Evolutionary conservation across 805 yeast species (phyloP).

Genomic region (Metschnikowia cubensis): DNA sequence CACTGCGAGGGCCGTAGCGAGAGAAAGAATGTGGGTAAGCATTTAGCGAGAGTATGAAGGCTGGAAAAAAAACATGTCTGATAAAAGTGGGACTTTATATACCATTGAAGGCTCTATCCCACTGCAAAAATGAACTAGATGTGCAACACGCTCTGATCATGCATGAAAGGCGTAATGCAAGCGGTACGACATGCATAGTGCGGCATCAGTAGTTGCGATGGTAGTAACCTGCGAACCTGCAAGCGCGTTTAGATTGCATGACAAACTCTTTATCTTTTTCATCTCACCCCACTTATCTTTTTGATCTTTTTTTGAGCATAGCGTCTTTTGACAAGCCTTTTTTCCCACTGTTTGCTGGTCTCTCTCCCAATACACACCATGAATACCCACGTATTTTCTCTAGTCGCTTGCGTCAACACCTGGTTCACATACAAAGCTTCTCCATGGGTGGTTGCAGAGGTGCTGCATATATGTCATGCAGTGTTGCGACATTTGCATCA

Average conservation of each 20-base stretch:
- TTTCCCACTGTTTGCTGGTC: background rate
- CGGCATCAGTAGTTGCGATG: background rate
- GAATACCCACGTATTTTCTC: background rate
- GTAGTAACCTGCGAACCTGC: background rate
- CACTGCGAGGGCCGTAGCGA: constrained; percentile 9
- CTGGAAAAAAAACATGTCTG: background rate
- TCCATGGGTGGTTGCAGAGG: background rate
- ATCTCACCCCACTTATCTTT: background rate
- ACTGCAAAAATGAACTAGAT: background rate
- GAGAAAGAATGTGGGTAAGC: constrained; percentile 7
- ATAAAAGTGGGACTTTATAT: background rate
- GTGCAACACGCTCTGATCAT: background rate
- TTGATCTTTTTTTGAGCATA: background rate
- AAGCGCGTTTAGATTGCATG: background rate
- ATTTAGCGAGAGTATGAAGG: background rate
- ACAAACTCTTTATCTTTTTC: background rate
- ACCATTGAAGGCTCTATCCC: background rate
- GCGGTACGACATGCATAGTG: background rate
- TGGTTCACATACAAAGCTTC: background rate
- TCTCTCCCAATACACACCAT: background rate
- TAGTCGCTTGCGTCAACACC: background rate
- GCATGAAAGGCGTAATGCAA: background rate
- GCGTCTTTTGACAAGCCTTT: background rate
- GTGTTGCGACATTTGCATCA: background rate
- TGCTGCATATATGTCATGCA: background rate